Evolutionary conservation across 1,284 basidiomycete species (phyloP), one percentile per base, ranked within the genome.

Genomic region (Malassezia pachydermatis): DNA sequence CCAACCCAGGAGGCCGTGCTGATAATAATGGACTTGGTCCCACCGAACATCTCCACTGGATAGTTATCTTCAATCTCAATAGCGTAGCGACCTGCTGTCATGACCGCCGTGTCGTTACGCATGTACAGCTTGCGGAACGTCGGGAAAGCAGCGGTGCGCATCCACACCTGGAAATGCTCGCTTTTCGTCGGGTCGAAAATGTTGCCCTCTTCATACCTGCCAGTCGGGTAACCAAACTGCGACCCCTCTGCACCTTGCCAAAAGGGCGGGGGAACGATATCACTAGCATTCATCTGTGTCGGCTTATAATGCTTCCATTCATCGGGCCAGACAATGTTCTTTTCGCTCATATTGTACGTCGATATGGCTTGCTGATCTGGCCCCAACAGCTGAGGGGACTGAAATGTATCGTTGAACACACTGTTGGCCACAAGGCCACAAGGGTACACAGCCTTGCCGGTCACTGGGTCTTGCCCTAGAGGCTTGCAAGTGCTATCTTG

Each of bases 121-220:
- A 83, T 88, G 72, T 86, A 96, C 17, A 96, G 76, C 75, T 96
- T 96, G 35, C 88, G 82, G 75, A 99, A 98, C 1, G 90, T 95
- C 1, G 94, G 92, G 46, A 98, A 75, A 19, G 90, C 92, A 1
- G 94, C 88, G 2, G 88, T 92, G 54, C 92, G 81, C 94, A 99
- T 99, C 94, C 94, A 99, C 62, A 96, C 90, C 75, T 95, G 89
- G 77, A 99, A 96, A 69, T 89, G 90, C 73, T 98, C 87, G 70
- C 98, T 81, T 1, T 73, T 66, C 44, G 76, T 76, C 27, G 96
- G 77, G 67, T 95, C 76, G 10, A 88, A 90, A 28, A 85, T 80
- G n/a, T 75, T 74, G 38, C 51, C 46, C 4, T 75, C 72, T 3
- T 80, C 81, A 76, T 96, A 96, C 11, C 41, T 17, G 45, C 79